Conservation (phyloP, 1,139 yeast genomes). For the Yamadazyma jaroonii region DNA sequence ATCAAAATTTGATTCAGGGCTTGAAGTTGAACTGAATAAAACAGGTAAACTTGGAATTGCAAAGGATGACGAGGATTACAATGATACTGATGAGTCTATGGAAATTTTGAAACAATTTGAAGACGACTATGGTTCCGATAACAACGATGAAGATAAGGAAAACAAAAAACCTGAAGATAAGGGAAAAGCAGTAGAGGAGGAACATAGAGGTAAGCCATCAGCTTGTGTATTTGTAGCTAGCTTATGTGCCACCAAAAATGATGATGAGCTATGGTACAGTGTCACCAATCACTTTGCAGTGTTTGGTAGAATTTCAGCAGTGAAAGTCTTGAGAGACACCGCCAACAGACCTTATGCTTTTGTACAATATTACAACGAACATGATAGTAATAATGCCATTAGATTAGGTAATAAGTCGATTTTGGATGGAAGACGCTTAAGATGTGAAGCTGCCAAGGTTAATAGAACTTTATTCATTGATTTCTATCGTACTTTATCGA, state of each 20-base stretch:
- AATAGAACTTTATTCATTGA: slow-evolving; percentile 74
- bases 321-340: slow-evolving; percentile 84
- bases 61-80: no score
- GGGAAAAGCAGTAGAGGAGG: slow-evolving; percentile 1
- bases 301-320: slow-evolving; percentile 70
- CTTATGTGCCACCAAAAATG: slow-evolving; percentile 59
- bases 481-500: slow-evolving; percentile 22
- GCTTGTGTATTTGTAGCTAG: slow-evolving; percentile 90
- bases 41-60: no score
- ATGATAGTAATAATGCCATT: slow-evolving; percentile 70
- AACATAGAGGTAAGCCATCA: slow-evolving; percentile 51
- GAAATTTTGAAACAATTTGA: no score
- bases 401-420: slow-evolving; percentile 64
- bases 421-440: slow-evolving; percentile 70
- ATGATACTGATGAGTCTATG: no score
- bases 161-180: background rate
- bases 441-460: slow-evolving; percentile 90
- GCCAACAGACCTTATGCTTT: slow-evolving; percentile 89
- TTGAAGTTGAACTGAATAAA: no score
- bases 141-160: background rate
- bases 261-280: slow-evolving; percentile 67
- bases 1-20: no score
- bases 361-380: slow-evolving; percentile 76
- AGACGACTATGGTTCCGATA: no score
- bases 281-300: slow-evolving; percentile 62